Base-by-base conservation (phyloP, 495 filamentous ascomycete genomes). In the Chaetomium tenue region DNA sequence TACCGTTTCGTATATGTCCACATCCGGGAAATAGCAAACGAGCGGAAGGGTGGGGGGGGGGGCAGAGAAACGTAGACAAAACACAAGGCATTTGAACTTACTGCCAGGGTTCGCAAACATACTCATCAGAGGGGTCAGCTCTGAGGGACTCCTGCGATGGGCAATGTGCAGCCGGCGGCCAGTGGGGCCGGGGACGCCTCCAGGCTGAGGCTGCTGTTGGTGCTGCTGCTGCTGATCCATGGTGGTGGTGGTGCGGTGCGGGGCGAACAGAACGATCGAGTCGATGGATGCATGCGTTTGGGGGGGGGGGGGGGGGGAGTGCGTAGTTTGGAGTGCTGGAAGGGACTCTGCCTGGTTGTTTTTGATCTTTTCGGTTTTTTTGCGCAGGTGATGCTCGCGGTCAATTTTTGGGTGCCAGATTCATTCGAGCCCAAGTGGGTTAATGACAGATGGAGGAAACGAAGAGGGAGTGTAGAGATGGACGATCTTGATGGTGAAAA, bases 81-180 rank as follows among this genome's bases (percentile, higher is more conserved):
- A 47, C 22, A 37, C 46, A 44, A 66, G 37, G 48, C 55, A 50
- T 39, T 48, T 37, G 33, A n/a, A 78, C 83, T 81, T 77, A 84
- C 82, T 84, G 67, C 78, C 80, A 40, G 82, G 81, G 52, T 75
- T 79, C 61, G 76, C 70, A 69, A 80, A 89, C 93, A 83, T 93
- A 93, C 95, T 96, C 91, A 98, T 97, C 77, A 98, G 81, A 64
- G 95, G 95, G 53, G 94, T 98, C 72, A 98, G 82, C 83, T 98
- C 95, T 66, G 95, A 98, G 54, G 94, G 94, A 79, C 92, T 98
- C 77, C 94, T 86, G 73, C 94, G 88, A 79, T 98, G 94, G 72
- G 95, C 94, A 75, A 98, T 97, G 79, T 98, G 93, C 69, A 98
- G 86, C 76, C 92, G 89, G 72, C 94, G 92, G 69, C 92, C 92